Evolutionary conservation across 2,329 filamentous ascomycete genomes (phyloP).

Genomic region (Teratosphaeria destructans): DNA sequence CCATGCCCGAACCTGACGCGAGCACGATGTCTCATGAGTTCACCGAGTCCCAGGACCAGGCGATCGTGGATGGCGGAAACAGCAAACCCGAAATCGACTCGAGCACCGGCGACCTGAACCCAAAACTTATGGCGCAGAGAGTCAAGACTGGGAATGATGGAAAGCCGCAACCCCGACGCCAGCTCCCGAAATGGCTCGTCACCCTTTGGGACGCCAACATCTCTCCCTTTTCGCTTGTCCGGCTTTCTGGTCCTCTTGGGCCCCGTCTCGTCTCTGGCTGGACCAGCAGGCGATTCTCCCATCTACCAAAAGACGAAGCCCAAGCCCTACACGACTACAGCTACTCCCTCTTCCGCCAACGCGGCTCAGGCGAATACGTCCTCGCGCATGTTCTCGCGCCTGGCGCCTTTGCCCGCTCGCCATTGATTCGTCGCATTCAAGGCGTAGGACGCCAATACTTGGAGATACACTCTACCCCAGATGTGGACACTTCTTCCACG

Average conservation of each 20-base stretch:
- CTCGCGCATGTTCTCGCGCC: constrained; percentile 87
- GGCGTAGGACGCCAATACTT: constrained; percentile 67
- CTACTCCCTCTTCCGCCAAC: constrained; percentile 86
- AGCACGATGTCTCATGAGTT: constrained; percentile 71
- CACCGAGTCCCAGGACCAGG: constrained; percentile 56
- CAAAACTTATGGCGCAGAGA: neutral
- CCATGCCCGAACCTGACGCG: constrained; percentile 64
- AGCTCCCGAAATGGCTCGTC: constrained; percentile 73
- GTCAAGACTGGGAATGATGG: constrained; percentile 9
- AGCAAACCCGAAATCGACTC: constrained; percentile 32
- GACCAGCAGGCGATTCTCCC: constrained; percentile 86
- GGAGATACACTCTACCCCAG: constrained; percentile 18
- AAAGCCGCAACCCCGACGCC: constrained; percentile 44
- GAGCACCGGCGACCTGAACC: constrained; percentile 15
- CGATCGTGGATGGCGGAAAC: constrained; percentile 20
- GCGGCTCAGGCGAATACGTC: constrained; percentile 87
- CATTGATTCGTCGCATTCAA: constrained; percentile 77
- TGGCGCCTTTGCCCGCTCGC: constrained; percentile 80
- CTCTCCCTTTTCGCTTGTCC: constrained; percentile 84
- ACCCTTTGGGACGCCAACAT: constrained; percentile 97
- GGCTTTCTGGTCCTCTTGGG: constrained; percentile 78
- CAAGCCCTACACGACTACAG: constrained; percentile 84
- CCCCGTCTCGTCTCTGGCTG: constrained; percentile 88
- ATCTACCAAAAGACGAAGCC: constrained; percentile 69
- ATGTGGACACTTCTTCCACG: constrained; percentile 14